Conservation (phyloP, 31 red algal species). For the Porphyra umbilicalis region DNA sequence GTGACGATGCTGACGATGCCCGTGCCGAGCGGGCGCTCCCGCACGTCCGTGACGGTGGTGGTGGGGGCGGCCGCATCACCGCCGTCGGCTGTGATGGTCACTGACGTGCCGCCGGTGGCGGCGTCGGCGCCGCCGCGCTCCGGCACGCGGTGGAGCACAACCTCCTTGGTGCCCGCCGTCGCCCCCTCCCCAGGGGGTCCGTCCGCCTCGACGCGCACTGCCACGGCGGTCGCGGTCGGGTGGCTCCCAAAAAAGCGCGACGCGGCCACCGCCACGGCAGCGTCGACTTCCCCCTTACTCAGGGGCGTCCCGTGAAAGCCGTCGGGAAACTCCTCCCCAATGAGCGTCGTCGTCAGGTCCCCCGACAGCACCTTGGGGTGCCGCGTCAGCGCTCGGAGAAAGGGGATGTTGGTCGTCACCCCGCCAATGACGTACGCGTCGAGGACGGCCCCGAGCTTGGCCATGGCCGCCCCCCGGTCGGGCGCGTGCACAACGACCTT, state of each 20-base stretch:
- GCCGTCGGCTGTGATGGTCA: background rate
- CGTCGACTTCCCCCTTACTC: background rate
- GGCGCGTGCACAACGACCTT: constrained; percentile 35
- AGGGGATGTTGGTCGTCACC: constrained; percentile 15
- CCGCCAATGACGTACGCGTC: constrained; percentile 23
- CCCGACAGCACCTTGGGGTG: constrained; percentile 15
- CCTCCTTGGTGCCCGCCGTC: background rate
- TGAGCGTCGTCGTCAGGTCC: constrained; percentile 10
- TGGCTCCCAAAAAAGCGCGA: background rate
- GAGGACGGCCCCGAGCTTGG: constrained; percentile 16
- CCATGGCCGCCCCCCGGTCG: constrained; percentile 14
- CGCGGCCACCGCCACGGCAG: background rate
- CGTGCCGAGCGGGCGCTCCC: background rate
- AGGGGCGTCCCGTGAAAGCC: constrained; percentile 9
- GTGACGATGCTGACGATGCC: background rate
- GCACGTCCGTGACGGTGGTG: background rate
- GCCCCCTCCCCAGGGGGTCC: background rate
- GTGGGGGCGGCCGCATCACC: background rate
- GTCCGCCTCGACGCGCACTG: background rate
- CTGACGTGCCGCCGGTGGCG: background rate
- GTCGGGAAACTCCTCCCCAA: constrained; percentile 4
- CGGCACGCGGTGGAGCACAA: background rate
- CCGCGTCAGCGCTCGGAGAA: constrained; percentile 13
- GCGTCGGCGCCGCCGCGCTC: background rate
- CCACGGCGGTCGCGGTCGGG: background rate